Conservation (phyloP, 2,329 filamentous ascomycete genomes). For the Colletotrichum viniferum region DNA sequence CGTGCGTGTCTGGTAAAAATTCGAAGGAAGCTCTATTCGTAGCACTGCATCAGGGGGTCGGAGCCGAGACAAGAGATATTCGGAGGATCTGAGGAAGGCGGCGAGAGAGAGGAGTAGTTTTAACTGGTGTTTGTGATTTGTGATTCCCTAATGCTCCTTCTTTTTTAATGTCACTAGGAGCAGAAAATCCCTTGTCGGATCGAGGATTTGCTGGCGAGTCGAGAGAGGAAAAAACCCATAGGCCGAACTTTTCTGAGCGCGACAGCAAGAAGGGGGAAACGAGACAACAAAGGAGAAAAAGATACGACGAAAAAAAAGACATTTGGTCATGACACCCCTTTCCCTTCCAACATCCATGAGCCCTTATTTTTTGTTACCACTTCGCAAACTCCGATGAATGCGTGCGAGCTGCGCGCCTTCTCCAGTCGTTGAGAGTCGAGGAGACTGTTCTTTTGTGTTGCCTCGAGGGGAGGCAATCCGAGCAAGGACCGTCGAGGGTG, state of each 20-base stretch:
- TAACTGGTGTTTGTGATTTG: conserved; percentile 15
- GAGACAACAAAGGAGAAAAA: conserved; percentile 15
- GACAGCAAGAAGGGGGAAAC: background rate
- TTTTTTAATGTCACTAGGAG: conserved; percentile 3
- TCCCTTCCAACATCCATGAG: conserved; percentile 22
- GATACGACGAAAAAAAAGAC: background rate
- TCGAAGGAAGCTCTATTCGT: background rate
- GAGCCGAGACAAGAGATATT: background rate
- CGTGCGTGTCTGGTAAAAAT: background rate
- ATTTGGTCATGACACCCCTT: conserved; percentile 18
- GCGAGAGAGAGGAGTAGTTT: background rate
- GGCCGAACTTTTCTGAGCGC: conserved; percentile 1
- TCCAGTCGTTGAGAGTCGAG: conserved; percentile 19
- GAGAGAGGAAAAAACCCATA: background rate
- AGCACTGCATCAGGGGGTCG: background rate
- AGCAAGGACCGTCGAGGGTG: conserved; percentile 16
- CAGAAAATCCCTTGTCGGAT: background rate
- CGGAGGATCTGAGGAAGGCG: background rate
- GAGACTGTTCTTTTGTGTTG: conserved; percentile 10
- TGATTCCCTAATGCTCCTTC: conserved; percentile 13
- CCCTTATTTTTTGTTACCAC: conserved; percentile 20
- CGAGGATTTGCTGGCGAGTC: background rate
- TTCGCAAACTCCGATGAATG: conserved; percentile 24
- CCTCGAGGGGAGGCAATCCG: background rate
- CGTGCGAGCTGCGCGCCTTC: conserved; percentile 20